Conservation (phyloP, 495 filamentous ascomycete genomes). For the Mycothermus thermophilus region DNA sequence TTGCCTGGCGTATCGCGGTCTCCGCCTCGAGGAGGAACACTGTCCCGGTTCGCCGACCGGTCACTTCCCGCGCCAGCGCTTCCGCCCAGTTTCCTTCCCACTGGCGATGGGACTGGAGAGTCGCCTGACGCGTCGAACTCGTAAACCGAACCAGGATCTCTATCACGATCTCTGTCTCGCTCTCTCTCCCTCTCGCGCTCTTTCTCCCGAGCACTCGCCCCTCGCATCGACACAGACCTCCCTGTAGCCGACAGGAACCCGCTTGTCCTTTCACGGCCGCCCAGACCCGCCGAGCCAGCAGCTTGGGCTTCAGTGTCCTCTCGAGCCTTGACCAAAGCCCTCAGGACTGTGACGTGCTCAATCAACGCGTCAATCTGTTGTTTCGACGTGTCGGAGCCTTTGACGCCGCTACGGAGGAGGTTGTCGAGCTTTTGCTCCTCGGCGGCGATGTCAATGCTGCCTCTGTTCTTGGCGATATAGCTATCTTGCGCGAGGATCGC, state of each 20-base stretch:
- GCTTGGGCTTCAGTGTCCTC: constrained; percentile 45
- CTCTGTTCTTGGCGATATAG: constrained; percentile 29
- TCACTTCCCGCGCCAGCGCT: constrained; percentile 42
- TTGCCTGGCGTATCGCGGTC: constrained; percentile 34
- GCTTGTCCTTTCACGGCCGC: constrained; percentile 15
- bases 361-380: constrained; percentile 25
- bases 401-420: constrained; percentile 29
- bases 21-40: constrained; percentile 28
- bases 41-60: constrained; percentile 24
- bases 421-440: constrained; percentile 28
- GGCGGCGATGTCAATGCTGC: constrained; percentile 14
- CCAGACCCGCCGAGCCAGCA: constrained; percentile 13
- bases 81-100: constrained; percentile 33
- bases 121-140: constrained; percentile 59
- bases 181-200: constrained; percentile 14
- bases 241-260: constrained; percentile 14
- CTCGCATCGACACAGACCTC: constrained; percentile 17
- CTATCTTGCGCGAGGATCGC: constrained; percentile 30
- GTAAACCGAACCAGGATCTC: constrained; percentile 42
- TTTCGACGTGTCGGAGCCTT: constrained; percentile 23
- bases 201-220: constrained; percentile 15
- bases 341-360: constrained; percentile 32
- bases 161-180: constrained; percentile 25
- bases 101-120: constrained; percentile 54
- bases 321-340: constrained; percentile 38